phyloP scores from a whole-genome alignment of 306 rosid species.

The Pachyrhizus erosus region DNA sequence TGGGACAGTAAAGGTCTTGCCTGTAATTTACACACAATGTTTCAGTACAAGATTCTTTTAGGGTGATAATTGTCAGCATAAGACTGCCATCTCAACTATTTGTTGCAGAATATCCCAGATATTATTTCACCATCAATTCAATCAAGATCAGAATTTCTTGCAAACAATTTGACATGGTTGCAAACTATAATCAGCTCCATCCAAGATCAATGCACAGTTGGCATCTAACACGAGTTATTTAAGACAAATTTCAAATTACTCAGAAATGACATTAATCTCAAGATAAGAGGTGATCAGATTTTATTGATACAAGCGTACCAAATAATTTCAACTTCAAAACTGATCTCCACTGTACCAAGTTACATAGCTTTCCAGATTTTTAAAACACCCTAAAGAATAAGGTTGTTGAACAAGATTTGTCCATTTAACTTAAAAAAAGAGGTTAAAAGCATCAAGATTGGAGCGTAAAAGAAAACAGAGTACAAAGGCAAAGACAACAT shows the following conservation, averaged over 20 bases:
- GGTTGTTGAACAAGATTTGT: background rate
- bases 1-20: conserved; percentile 74
- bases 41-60: background rate
- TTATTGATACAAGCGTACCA: background rate
- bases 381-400: background rate
- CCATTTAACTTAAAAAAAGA: background rate
- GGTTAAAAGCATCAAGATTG: background rate
- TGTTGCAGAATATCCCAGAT: background rate
- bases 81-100: background rate
- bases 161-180: background rate
- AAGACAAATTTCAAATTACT: background rate
- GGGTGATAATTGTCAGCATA: background rate
- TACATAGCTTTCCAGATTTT: conserved; percentile 16
- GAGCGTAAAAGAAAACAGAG: background rate
- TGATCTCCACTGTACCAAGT: background rate
- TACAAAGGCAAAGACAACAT: background rate
- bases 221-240: background rate
- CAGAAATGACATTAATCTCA: background rate
- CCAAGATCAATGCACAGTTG: background rate
- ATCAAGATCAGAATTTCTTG: conserved; percentile 2
- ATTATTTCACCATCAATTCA: background rate
- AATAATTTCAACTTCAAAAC: conserved; percentile 2
- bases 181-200: conserved; percentile 1
- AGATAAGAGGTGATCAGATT: background rate
- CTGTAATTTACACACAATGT: conserved; percentile 46